Base-by-base conservation (phyloP, 2,329 filamentous ascomycete genomes). In the Seiridium cupressi region DNA sequence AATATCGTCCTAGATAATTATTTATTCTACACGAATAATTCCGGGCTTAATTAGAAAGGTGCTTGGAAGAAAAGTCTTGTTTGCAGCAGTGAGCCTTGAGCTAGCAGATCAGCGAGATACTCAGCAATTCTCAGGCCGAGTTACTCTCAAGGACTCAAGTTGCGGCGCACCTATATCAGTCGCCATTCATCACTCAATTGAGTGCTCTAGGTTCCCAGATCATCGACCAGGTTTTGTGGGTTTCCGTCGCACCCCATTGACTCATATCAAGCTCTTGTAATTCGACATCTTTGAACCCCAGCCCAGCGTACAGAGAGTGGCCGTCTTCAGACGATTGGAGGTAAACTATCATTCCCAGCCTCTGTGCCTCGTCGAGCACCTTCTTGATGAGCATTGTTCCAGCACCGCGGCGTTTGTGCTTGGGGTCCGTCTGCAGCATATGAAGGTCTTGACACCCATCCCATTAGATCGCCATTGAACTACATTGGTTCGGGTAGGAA, bases 391-490 rank as follows among this genome's bases (percentile, higher is more conserved):
- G 66, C 66, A 76, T 69, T 5, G 67, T 66, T 3, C 71, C 77
- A 1, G 76, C 76, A 1, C 76, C 77, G n/a, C 75, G 73, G 6
- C 72, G 63, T 54, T 77, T 73, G 54, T 78, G 74, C 10, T 75
- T 69, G 0, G 78, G 77, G 58, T 77, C 72, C n/a, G 76, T 77
- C n/a, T 70, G 69, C 4, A 80, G 68, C 38, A 70, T 62, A 7
- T 72, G 67, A 9, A 79, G 68, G 61, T 76, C 77, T 77, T 42
- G 13, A 7, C 46, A n/a, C 11, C 46, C 13, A 18, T 48, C 31
- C 5, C 3, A 3, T 35, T 8, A n/a, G 9, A 32, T 18, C 10
- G 38, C 35, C 32, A 49, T 26, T 26, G 31, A 32, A 10, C 13
- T 1, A 11, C n/a, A 32, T 32, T 11, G 1, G 6, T 26, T 26